phyloP scores from a whole-genome alignment of 1,139 yeast species.

The Lipomyces yarrowii region DNA sequence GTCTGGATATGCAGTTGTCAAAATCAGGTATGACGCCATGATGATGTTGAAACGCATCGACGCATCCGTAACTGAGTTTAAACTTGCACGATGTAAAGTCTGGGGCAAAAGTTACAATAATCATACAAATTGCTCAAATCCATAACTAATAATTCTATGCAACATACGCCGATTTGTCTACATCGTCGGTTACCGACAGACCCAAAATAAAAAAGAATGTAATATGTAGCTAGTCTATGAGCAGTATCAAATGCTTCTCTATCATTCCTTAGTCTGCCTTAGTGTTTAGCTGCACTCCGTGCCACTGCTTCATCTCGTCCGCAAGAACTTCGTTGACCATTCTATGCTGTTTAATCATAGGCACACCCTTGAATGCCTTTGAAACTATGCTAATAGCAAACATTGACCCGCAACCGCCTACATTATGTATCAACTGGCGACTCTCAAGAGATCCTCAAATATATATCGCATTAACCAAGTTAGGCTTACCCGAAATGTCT shows the following conservation, averaged over 20 bases:
- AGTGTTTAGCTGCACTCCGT: slow-evolving; percentile 86
- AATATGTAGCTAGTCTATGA: background rate
- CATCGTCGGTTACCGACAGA: background rate
- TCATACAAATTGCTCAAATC: background rate
- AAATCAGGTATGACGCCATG: background rate
- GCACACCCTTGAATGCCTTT: slow-evolving; percentile 69
- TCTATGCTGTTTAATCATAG: slow-evolving; percentile 90
- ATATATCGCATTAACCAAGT: background rate
- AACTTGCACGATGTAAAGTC: background rate
- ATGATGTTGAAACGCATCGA: background rate
- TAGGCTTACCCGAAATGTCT: slow-evolving; percentile 71
- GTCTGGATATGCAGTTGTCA: background rate
- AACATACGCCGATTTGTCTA: background rate
- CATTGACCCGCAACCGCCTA: slow-evolving; percentile 95
- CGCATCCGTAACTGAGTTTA: background rate
- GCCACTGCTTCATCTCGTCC: slow-evolving; percentile 92
- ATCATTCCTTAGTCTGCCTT: slow-evolving; percentile 44
- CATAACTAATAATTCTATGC: background rate
- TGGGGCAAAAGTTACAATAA: background rate
- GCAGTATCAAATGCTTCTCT: background rate
- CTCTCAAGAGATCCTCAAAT: background rate
- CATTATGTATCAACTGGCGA: background rate
- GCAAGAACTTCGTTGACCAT: slow-evolving; percentile 78
- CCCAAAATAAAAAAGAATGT: background rate
- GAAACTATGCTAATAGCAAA: slow-evolving; percentile 84